Base-by-base conservation (phyloP, 805 yeast species). In the Schizosaccharomyces japonicus region DNA sequence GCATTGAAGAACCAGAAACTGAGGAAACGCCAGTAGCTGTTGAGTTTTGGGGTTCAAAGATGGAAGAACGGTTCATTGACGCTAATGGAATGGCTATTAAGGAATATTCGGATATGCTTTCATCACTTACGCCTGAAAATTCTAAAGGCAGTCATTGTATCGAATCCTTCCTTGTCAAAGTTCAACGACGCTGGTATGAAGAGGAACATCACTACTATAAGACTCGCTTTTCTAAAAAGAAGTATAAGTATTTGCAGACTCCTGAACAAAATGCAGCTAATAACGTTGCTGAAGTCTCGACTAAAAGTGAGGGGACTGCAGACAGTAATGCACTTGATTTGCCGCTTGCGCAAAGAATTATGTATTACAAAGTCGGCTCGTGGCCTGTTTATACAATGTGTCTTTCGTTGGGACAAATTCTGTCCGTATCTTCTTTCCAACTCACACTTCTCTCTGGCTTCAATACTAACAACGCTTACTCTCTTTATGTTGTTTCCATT, bases 341-440 rank as follows among this genome's bases (percentile, higher is more conserved):
- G n/a, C n/a, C n/a, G n/a, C n/a, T 21, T 15, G 17, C 15, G 17
- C 31, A 45, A 19, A 5, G 34, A 32, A 17, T 45, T 6, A 29
- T 45, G 39, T 31, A 45, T 15, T 23, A 19, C 11, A 30, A 32
- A 17, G 28, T 45, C 3, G 15, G 31, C 7, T 21, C 19, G n/a
- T 45, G 47, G 47, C 47, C 47, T 6, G 13, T 45, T 10, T 45
- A 45, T n/a, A 17, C 47, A 15, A 45, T 45, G 5, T 45, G 28
- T n/a, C 39, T 45, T 15, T 15, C 47, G 13, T 13, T 45, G 10
- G 47, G 47, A 1, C 47, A 45, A 21, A 29, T 45, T 17, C 21
- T 45, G 11, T 29, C 47, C 23, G 26, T 31, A 3, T 28, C 47
- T 15, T 29, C 47, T 19, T 45, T 31, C 33, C 47, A 45, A 8